These are phyloP conservation scores for Fistulifera pelliculosa DNA, from an alignment of 108 stramenopile species.

Conservation along the genomic window DNA sequence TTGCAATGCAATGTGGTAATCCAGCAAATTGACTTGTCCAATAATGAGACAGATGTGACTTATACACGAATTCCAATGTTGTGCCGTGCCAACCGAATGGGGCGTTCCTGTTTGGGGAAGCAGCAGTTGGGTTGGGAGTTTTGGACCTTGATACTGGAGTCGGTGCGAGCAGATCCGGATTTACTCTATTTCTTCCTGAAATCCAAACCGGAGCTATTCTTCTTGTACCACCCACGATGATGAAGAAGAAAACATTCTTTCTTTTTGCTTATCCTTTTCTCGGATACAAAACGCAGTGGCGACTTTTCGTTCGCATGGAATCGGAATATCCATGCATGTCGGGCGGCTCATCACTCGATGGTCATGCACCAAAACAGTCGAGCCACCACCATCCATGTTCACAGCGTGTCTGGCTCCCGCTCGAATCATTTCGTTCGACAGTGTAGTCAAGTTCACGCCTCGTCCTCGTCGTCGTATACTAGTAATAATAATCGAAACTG, in stretches of 20 bases:
- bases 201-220: not conserved
- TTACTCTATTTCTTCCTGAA: not conserved
- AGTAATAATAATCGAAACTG: not conserved
- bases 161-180: conserved; percentile 1
- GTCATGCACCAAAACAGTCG: conserved; percentile 20
- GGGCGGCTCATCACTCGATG: conserved; percentile 20
- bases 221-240: too few species aligned
- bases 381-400: conserved; percentile 41
- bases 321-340: conserved; percentile 26
- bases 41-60: not conserved
- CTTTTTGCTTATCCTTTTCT: not conserved
- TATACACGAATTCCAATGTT: not conserved
- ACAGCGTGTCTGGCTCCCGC: conserved; percentile 21
- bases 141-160: not conserved
- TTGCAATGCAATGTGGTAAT: not conserved
- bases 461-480: conserved; percentile 1
- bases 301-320: conserved; percentile 24
- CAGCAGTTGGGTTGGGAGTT: not conserved
- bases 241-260: too few species aligned
- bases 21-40: not conserved
- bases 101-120: not conserved
- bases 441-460: conserved; percentile 22
- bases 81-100: conserved; percentile 7
- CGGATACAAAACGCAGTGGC: conserved; percentile 30
- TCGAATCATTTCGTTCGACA: conserved; percentile 14